A percentile compares a stretch with the other conserved stretches of the same genome.
phyloP scores from a whole-genome alignment of 352 stramenopile genomes.

The Globisporangium nagaii region DNA sequence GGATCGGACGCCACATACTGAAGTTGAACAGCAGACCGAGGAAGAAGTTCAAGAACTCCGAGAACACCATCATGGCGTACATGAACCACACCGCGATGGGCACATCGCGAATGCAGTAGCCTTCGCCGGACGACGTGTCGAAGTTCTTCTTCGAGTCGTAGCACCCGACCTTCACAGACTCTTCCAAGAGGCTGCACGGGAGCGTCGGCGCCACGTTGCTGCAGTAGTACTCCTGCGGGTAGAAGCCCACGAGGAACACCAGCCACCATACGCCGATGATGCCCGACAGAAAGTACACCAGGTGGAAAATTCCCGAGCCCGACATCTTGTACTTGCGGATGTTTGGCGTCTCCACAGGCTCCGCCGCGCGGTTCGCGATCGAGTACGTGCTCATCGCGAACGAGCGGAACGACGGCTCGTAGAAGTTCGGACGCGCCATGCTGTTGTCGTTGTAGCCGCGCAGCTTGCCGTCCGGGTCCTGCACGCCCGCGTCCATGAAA shows the following conservation, averaged over 20 bases:
- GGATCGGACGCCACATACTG: constrained; percentile 88
- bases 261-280: constrained; percentile 73
- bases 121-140: constrained; percentile 46
- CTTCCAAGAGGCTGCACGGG: constrained; percentile 51
- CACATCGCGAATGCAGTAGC: constrained; percentile 75
- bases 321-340: constrained; percentile 92
- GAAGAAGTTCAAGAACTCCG: constrained; percentile 86
- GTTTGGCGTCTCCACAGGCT: constrained; percentile 85
- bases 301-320: constrained; percentile 74
- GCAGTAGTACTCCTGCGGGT: constrained; percentile 80
- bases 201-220: constrained; percentile 64
- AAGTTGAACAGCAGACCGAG: constrained; percentile 88
- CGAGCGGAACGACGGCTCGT: constrained; percentile 86
- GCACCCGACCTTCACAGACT: constrained; percentile 38
- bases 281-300: constrained; percentile 78
- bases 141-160: constrained; percentile 76
- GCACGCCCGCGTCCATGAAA: constrained; percentile 83
- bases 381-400: constrained; percentile 89
- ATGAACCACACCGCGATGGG: constrained; percentile 70
- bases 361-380: constrained; percentile 82
- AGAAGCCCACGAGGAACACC: constrained; percentile 74
- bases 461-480: constrained; percentile 82
- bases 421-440: constrained; percentile 72
- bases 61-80: constrained; percentile 84
- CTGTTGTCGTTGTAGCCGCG: constrained; percentile 75